Conservation (phyloP, 140 eudicot genomes). For the Flaveria floridana region DNA sequence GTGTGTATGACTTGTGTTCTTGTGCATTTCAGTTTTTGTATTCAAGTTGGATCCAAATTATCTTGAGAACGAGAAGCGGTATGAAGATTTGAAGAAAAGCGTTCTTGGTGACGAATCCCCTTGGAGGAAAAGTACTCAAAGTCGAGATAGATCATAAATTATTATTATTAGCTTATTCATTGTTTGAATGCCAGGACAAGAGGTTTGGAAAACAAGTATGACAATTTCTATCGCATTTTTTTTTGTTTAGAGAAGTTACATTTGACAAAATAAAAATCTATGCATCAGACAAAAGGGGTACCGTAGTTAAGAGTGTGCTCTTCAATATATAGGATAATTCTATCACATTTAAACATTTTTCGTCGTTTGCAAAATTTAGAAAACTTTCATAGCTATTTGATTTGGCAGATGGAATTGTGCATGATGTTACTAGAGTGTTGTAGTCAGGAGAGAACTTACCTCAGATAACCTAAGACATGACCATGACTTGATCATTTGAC, state of each 20-base stretch:
- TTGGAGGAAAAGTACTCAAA: too few species aligned
- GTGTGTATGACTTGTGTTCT: slow-evolving; percentile 16
- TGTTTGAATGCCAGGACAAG: slow-evolving; percentile 62
- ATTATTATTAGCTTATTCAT: too few species aligned
- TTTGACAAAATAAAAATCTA: too few species aligned
- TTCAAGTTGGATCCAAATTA: slow-evolving; percentile 78
- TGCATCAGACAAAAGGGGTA: too few species aligned
- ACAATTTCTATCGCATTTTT: too few species aligned
- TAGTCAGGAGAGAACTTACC: slow-evolving; percentile 80
- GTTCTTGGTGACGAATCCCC: slow-evolving; percentile 83
- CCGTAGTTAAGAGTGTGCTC: too few species aligned
- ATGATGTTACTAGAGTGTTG: slow-evolving; percentile 92
- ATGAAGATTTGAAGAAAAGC: slow-evolving; percentile 80
- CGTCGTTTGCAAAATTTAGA: neutral
- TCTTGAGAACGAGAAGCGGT: slow-evolving; percentile 65
- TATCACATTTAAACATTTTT: neutral
- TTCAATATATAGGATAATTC: neutral
- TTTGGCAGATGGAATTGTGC: slow-evolving; percentile 82
- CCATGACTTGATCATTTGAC: too few species aligned
- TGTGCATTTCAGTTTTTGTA: slow-evolving; percentile 46
- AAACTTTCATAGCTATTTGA: neutral
- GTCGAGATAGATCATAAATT: too few species aligned
- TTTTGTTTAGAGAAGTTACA: neutral
- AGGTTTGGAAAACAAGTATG: slow-evolving; percentile 40
- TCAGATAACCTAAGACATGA: neutral